These are phyloP conservation scores for Coemansia sp. DNA, from an alignment of 192 early-diverging fungal species.

Conservation along the genomic window DNA sequence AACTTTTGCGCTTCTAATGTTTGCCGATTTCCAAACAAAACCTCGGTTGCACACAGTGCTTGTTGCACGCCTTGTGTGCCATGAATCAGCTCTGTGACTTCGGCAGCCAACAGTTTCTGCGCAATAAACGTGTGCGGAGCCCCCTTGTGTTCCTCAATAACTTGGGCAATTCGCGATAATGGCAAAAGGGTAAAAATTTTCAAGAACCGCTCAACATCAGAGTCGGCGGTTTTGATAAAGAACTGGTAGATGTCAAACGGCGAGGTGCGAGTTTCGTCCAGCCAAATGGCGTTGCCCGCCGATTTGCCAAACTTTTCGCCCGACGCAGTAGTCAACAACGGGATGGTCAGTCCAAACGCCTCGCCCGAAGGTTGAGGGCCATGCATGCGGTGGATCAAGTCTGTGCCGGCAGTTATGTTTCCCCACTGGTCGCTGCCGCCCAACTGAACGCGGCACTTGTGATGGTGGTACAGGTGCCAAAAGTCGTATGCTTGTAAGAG, in stretches of 20 bases:
- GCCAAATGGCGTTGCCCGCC: slow-evolving; percentile 94
- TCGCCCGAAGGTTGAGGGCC: neutral
- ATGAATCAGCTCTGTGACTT: slow-evolving; percentile 89
- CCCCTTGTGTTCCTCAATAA: slow-evolving; percentile 64
- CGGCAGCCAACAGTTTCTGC: slow-evolving; percentile 73
- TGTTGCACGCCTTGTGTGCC: slow-evolving; percentile 68
- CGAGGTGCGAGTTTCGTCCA: slow-evolving; percentile 76
- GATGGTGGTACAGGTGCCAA: slow-evolving; percentile 70
- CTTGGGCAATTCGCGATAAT: slow-evolving; percentile 56
- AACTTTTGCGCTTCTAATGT: slow-evolving; percentile 18
- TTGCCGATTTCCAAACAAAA: slow-evolving; percentile 69
- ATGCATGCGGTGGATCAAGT: slow-evolving; percentile 76
- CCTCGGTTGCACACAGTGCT: slow-evolving; percentile 69
- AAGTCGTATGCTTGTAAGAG: slow-evolving; percentile 94
- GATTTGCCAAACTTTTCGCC: slow-evolving; percentile 99
- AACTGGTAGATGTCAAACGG: slow-evolving; percentile 94
- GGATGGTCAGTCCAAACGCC: slow-evolving; percentile 85
- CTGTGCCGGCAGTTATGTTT: slow-evolving; percentile 91
- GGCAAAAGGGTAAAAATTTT: slow-evolving; percentile 80
- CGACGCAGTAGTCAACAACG: slow-evolving; percentile 77
- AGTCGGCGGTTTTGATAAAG: slow-evolving; percentile 82
- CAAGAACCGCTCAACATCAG: slow-evolving; percentile 74
- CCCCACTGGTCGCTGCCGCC: slow-evolving; percentile 99
- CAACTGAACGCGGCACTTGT: slow-evolving; percentile 59
- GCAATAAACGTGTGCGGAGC: slow-evolving; percentile 70